Evolutionary conservation across 352 stramenopile genomes (phyloP).

Genomic region (Pythium vanterpoolii): DNA sequence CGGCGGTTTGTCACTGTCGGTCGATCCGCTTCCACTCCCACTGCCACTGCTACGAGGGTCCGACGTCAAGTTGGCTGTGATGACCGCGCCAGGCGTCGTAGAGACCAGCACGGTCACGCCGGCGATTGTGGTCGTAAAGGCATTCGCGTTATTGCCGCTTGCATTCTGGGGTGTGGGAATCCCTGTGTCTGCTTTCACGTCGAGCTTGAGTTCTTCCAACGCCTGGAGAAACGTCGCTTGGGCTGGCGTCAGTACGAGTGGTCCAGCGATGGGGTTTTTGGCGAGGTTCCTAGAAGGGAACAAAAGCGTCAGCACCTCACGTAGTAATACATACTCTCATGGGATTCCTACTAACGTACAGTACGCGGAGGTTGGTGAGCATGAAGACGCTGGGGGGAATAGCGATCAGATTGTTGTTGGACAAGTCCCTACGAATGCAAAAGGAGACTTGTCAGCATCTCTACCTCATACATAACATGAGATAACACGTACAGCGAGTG

Average conservation of each 20-base stretch:
- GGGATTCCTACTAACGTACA: background rate
- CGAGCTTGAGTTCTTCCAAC: background rate
- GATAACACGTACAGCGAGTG: background rate
- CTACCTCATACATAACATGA: background rate
- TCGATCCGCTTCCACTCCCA: background rate
- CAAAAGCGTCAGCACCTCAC: background rate
- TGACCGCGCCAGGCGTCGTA: no score
- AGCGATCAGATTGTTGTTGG: constrained; percentile 1
- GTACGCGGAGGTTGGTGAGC: background rate
- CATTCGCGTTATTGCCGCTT: background rate
- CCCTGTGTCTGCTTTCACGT: background rate
- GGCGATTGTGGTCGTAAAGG: background rate
- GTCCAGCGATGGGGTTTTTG: background rate
- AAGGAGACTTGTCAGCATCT: background rate
- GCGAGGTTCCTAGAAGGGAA: background rate
- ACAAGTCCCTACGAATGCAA: background rate
- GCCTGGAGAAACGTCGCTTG: background rate
- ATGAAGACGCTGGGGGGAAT: constrained; percentile 3
- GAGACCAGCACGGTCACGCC: background rate
- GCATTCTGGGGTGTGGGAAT: background rate
- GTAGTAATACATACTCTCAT: background rate
- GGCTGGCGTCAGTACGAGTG: background rate
- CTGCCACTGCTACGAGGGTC: no score
- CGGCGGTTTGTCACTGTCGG: background rate
- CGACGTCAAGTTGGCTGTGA: no score